Percentiles rank a stretch among this genome's conserved stretches.
phyloP scores from a whole-genome alignment of 208 protist species.

The Naegleria lovaniensis region DNA sequence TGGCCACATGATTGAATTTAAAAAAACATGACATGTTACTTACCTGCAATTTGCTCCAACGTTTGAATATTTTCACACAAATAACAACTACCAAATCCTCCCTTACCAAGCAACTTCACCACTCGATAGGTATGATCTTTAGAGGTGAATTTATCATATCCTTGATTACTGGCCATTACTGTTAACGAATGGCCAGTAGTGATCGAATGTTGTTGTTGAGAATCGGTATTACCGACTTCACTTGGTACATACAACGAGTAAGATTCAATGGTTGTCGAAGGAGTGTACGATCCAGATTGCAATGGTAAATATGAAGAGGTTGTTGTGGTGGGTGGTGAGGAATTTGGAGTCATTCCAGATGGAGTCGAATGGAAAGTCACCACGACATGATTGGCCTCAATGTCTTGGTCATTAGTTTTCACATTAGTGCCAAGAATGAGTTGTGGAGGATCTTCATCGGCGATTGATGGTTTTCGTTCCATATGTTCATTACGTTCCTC shows the following conservation, averaged over 20 bases:
- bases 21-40: too few species aligned
- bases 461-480: too few species aligned
- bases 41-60: not conserved
- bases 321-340: not conserved
- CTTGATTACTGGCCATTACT: not conserved
- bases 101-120: not conserved
- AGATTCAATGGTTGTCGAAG: not conserved
- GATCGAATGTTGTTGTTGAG: too few species aligned
- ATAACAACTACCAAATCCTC: not conserved
- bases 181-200: too few species aligned
- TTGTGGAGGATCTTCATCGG: too few species aligned
- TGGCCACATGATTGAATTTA: too few species aligned
- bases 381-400: too few species aligned
- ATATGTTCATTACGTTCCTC: too few species aligned
- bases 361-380: too few species aligned
- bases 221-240: not conserved
- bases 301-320: not conserved
- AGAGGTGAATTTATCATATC: not conserved
- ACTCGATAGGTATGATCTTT: not conserved
- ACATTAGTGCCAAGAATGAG: too few species aligned
- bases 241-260: not conserved
- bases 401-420: too few species aligned
- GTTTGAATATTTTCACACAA: not conserved
- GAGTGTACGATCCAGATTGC: not conserved
- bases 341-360: too few species aligned